Evolutionary conservation across 2,329 filamentous ascomycete species (phyloP).

Genomic region (Aureobasidium uvarum): DNA sequence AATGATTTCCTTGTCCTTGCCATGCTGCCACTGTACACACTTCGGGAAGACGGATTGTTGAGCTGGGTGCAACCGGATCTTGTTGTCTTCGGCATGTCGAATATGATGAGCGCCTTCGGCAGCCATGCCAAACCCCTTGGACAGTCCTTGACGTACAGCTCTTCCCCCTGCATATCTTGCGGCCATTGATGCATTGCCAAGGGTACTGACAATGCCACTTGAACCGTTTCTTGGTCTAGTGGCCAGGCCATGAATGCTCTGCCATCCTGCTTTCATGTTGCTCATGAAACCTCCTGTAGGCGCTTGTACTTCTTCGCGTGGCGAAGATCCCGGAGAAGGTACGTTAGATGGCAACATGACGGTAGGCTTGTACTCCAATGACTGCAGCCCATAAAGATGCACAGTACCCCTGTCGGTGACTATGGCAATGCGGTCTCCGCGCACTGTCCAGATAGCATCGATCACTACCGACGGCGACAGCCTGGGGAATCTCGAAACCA

Average conservation of each 20-base stretch:
- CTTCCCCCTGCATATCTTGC: conserved; percentile 64
- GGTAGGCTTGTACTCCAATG: conserved; percentile 17
- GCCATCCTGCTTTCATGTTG: conserved; percentile 28
- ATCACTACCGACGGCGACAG: conserved; percentile 90
- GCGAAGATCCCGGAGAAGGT: conserved; percentile 28
- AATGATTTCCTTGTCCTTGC: conserved; percentile 61
- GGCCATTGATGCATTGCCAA: conserved; percentile 44
- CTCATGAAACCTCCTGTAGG: conserved; percentile 28
- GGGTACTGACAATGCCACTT: conserved; percentile 36
- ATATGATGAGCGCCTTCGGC: conserved; percentile 66
- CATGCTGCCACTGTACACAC: conserved; percentile 65
- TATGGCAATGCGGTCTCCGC: conserved; percentile 79
- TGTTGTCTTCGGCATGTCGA: conserved; percentile 72
- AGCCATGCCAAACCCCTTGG: conserved; percentile 71
- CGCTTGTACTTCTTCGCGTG: conserved; percentile 25
- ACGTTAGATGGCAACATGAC: conserved; percentile 15
- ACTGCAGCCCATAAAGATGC: conserved; percentile 65
- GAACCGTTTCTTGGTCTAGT: conserved; percentile 51
- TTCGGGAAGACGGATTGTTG: conserved; percentile 54
- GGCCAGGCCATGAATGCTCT: conserved; percentile 58
- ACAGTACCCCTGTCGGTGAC: conserved; percentile 94
- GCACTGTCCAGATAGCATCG: conserved; percentile 84
- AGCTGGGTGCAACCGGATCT: conserved; percentile 63
- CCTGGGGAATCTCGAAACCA: conserved; percentile 79
- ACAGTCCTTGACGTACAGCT: conserved; percentile 70